A percentile compares a stretch with the other conserved stretches of the same genome.
These are phyloP conservation scores for Kodamaea ohmeri DNA, from an alignment of 1,139 yeast genomes.

Conservation along the genomic window DNA sequence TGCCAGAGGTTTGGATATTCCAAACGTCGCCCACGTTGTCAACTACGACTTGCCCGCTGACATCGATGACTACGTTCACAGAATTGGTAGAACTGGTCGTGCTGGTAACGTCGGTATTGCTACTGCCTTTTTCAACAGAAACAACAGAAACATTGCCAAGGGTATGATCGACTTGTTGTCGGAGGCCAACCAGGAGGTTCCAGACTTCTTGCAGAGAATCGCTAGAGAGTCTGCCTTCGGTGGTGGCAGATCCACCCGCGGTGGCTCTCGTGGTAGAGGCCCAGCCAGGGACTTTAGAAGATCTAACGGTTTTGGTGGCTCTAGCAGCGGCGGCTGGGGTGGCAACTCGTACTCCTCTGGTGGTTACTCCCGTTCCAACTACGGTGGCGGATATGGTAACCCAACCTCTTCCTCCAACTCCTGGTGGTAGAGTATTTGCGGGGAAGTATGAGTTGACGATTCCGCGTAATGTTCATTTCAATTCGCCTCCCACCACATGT, in stretches of 20 bases:
- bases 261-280: conserved; percentile 52
- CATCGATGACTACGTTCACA: conserved; percentile 97
- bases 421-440: conserved; percentile 35
- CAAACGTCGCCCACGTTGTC: conserved; percentile 96
- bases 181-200: conserved; percentile 98
- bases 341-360: conserved; percentile 24
- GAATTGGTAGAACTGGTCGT: conserved; percentile 99
- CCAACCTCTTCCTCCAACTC: conserved; percentile 30
- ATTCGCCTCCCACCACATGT: conserved; percentile 13
- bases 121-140: conserved; percentile 96
- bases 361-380: conserved; percentile 22
- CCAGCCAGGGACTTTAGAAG: conserved; percentile 62
- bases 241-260: conserved; percentile 37
- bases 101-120: conserved; percentile 99
- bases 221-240: conserved; percentile 75
- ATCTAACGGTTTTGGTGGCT: conserved; percentile 30
- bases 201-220: conserved; percentile 77
- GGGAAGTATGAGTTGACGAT: conserved; percentile 9
- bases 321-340: conserved; percentile 24
- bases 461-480: conserved; percentile 14
- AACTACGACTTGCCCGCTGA: conserved; percentile 96
- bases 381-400: conserved; percentile 31
- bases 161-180: conserved; percentile 82
- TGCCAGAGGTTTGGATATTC: conserved; percentile 99
- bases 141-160: conserved; percentile 84